phyloP scores from a whole-genome alignment of 139 green algal genomes.

The Micractinium sp. region DNA sequence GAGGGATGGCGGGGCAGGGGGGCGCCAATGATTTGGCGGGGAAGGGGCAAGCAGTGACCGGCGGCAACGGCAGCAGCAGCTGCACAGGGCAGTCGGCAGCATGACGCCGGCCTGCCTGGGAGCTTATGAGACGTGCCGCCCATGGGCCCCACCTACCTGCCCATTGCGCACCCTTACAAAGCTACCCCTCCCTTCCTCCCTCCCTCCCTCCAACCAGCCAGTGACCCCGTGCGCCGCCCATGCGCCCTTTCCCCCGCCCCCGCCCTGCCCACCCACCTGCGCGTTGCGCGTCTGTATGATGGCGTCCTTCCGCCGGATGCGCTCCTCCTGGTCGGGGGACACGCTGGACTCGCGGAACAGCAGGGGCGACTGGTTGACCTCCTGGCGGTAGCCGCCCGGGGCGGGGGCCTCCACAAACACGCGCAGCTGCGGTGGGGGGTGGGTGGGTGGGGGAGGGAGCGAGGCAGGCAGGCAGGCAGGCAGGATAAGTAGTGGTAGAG shows the following conservation, averaged over 20 bases:
- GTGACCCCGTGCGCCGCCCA: no score
- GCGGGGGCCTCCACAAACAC: conserved; percentile 45
- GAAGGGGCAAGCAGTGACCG: not conserved
- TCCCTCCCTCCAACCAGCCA: no score
- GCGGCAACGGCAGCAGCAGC: not conserved
- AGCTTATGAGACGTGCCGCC: no score
- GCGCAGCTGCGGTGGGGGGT: conserved; percentile 46
- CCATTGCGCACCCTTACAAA: not conserved
- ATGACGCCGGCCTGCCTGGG: no score
- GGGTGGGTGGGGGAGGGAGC: no score
- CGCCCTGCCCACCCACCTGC: conserved; percentile 36
- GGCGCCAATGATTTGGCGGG: no score
- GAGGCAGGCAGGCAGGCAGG: no score
- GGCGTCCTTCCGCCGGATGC: conserved; percentile 59
- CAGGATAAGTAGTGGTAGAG: no score
- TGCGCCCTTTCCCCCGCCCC: no score
- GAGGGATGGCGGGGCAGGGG: no score
- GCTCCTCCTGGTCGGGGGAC: conserved; percentile 44
- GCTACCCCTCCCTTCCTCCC: not conserved
- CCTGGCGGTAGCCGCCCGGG: conserved; percentile 41
- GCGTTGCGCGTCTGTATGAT: conserved; percentile 67
- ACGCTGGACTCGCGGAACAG: conserved; percentile 51
- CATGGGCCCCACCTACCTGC: no score
- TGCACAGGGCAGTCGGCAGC: not conserved
- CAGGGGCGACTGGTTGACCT: conserved; percentile 61